Evolutionary conservation across 2,329 filamentous ascomycete species (phyloP), one percentile per base, ranked within the genome.

Genomic region (Phyllosticta capitalensis): DNA sequence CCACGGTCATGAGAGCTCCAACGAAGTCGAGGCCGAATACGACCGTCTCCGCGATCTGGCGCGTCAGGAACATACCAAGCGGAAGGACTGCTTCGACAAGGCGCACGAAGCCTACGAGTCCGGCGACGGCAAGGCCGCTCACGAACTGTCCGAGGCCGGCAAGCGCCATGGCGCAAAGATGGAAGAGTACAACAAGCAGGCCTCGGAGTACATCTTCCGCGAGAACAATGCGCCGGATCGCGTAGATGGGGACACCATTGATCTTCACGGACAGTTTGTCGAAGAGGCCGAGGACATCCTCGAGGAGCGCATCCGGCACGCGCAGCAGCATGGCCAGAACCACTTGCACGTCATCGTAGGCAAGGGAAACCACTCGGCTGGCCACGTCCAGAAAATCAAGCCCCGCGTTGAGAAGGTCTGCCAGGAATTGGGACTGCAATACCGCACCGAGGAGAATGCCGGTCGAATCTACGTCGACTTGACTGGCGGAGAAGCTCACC

Each of bases 331-430:
- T 38, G 89, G 89, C 0, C 87, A 95, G 76, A 83, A 79, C 20
- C 90, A 96, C 75, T 77, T 99, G 59, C 91, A 96, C 75, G 92
- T 95, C 49, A 96, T 99, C 68, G 92, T 97, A 28, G 94, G 94
- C 68, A 95, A 92, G 75, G 94, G 94, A 2, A 94, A 95, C 72
- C 94, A 99, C 76, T 90, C 85, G 55, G 78, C 76, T 9, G 83
- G 86, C 64, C 88, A 94, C 68, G 81, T 97, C 22, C 90, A 96
- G 74, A 96, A 94, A 79, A 86, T 99, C 74, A 96, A 95, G 76
- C 94, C 94, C n/a, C 82, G 89, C 62, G 90, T 97, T 51, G 92
- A 97, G 76, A 81, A 89, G 71, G 79, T 97, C 54, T 96, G 92
- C 74, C 82, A 79, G 54, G 88, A 96, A 71, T 75, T 95, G 52